Evolutionary conservation across 2,329 filamentous ascomycete species (phyloP), one percentile per base, ranked within the genome.

Genomic region (Ramichloridium luteum): DNA sequence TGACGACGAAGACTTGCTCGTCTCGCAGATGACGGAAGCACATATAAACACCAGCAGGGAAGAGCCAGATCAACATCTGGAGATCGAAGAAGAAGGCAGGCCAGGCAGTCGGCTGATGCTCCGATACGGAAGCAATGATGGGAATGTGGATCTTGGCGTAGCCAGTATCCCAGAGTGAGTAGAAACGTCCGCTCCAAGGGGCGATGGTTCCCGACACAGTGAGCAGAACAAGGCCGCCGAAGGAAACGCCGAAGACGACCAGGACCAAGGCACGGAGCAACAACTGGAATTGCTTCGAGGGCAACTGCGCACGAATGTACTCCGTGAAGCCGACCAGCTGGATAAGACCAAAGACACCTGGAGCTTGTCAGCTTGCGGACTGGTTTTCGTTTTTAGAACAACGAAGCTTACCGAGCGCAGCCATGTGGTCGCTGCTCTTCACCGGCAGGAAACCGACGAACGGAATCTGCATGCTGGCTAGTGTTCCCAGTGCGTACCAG

Each of bases 111-210:
- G 90, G 90, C 64, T 98, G 90, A 65, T 98, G 90, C 64, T 98
- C 90, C 1, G 90, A 98, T 28, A 98, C 90, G n/a, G 90, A 98
- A 3, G 90, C 90, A 57, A 98, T 98, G 55, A 98, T 98, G 39
- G 90, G 90, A 54, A 98, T 98, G 54, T 98, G 90, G 43, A 96
- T 92, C 70, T 98, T 98, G 51, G 90, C 90, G 55, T 98, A 98
- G 49, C 84, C 80, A 4, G 90, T 98, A 57, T 98, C 92, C 85
- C 88, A 98, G 17, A 98, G 75, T 13, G 92, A 98, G 67, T 98
- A 98, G 72, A 98, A 98, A 49, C 90, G 86, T 42, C 90, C 90
- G 50, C 82, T 85, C 90, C 90, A 98, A 12, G 92, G 90, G 13
- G 92, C 90, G 58, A 98, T 90, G 45, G 90, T 80, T 39, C 90